A percentile compares a stretch with the other conserved stretches of the same genome.
These are phyloP conservation scores for Sungouiozyma ichnusensis DNA, from an alignment of 805 yeast species.

Conservation along the genomic window DNA sequence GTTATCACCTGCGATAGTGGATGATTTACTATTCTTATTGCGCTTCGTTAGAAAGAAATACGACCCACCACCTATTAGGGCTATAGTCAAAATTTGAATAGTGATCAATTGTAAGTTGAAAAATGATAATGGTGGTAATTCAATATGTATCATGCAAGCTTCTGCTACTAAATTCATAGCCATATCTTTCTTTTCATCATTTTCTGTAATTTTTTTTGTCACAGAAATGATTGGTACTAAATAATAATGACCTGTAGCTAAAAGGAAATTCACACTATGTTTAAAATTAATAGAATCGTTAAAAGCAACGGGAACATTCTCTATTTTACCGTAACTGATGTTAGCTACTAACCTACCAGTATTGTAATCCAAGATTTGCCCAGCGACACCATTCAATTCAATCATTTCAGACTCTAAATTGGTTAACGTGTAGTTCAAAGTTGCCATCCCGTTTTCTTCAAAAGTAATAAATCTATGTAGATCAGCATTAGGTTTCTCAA, in stretches of 20 bases:
- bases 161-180: constrained; percentile 47
- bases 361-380: constrained; percentile 46
- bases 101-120: constrained; percentile 65
- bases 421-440: constrained; percentile 40
- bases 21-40: neutral
- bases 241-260: constrained; percentile 47
- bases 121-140: constrained; percentile 56
- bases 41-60: constrained; percentile 24
- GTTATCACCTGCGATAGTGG: neutral
- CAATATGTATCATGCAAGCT: constrained; percentile 46
- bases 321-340: constrained; percentile 53
- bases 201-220: constrained; percentile 26
- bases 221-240: constrained; percentile 52
- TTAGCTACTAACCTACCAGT: constrained; percentile 45
- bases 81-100: constrained; percentile 44
- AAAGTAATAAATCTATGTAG: constrained; percentile 33
- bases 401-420: constrained; percentile 44
- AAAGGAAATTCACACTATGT: constrained; percentile 50
- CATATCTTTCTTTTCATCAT: constrained; percentile 23
- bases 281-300: constrained; percentile 41
- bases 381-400: constrained; percentile 59
- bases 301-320: constrained; percentile 43
- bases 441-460: constrained; percentile 43
- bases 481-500: constrained; percentile 34
- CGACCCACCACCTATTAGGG: constrained; percentile 38